These are phyloP conservation scores for Spinacia oleracea DNA, from an alignment of 179 eudicot species.

Conservation along the genomic window DNA sequence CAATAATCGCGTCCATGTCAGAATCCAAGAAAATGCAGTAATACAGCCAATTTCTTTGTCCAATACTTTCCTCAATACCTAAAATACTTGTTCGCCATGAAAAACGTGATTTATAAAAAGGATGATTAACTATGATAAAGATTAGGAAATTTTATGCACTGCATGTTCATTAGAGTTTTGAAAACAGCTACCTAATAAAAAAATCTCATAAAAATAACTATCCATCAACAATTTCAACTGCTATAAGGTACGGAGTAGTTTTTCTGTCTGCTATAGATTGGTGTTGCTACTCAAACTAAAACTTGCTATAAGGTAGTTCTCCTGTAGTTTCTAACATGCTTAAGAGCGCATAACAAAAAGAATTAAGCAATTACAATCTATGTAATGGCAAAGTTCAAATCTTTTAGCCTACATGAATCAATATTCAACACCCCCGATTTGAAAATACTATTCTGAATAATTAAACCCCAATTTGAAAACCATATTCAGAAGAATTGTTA, in stretches of 20 bases:
- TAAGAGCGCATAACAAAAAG: too few relatives aligned
- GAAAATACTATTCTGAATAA: too few relatives aligned
- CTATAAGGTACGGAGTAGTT: too few relatives aligned
- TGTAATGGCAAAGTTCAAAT: background rate
- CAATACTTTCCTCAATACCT: background rate
- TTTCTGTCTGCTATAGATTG: too few relatives aligned
- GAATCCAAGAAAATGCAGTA: background rate
- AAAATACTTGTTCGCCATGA: background rate
- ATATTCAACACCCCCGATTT: too few relatives aligned
- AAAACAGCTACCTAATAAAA: too few relatives aligned
- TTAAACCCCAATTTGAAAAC: too few relatives aligned
- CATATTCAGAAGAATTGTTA: too few relatives aligned
- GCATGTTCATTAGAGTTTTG: too few relatives aligned
- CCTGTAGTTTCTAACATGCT: background rate
- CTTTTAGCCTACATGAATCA: background rate
- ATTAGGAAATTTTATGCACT: too few relatives aligned
- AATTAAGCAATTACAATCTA: background rate
- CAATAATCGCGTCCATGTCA: constrained; percentile 30
- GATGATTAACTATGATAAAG: too few relatives aligned
- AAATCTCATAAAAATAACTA: too few relatives aligned
- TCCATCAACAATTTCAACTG: background rate
- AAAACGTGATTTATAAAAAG: background rate
- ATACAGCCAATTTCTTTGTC: background rate
- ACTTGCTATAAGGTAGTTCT: background rate
- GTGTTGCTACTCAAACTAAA: background rate